These are phyloP conservation scores for Aspergillus sp. DNA, from an alignment of 2,329 filamentous ascomycete species.

Conservation along the genomic window DNA sequence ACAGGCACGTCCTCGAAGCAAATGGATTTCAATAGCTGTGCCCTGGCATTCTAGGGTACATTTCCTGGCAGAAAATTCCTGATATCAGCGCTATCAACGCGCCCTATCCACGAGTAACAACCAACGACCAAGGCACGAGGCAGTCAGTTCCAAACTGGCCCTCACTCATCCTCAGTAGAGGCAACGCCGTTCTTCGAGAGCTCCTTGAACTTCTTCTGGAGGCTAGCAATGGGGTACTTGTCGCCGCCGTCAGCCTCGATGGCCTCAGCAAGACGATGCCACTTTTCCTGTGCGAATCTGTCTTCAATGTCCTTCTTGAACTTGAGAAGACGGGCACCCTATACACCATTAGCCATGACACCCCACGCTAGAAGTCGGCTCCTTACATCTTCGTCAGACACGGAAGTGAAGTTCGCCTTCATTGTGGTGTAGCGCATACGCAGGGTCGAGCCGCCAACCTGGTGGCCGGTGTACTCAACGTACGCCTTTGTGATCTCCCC, in stretches of 20 bases:
- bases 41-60: too few relatives aligned
- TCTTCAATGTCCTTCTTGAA: conserved; percentile 40
- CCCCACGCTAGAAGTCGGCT: too few relatives aligned
- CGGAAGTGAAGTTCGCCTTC: conserved; percentile 38
- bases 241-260: conserved; percentile 29
- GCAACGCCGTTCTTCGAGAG: conserved; percentile 24
- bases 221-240: conserved; percentile 29
- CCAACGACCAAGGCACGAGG: not conserved
- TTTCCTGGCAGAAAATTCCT: too few relatives aligned
- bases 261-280: conserved; percentile 33
- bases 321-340: conserved; percentile 31
- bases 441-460: conserved; percentile 33
- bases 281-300: conserved; percentile 39
- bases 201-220: conserved; percentile 43
- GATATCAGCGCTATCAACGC: too few relatives aligned
- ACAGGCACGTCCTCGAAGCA: too few relatives aligned
- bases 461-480: conserved; percentile 27
- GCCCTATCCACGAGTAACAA: too few relatives aligned
- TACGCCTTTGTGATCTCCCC: conserved; percentile 24
- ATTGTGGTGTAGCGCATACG: conserved; percentile 38
- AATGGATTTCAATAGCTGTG: too few relatives aligned
- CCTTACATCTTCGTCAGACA: conserved; percentile 36
- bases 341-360: not conserved
- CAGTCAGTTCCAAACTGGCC: not conserved
- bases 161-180: not conserved